phyloP scores from a whole-genome alignment of 768 basidiomycete genomes.

The Mycena alexandri region DNA sequence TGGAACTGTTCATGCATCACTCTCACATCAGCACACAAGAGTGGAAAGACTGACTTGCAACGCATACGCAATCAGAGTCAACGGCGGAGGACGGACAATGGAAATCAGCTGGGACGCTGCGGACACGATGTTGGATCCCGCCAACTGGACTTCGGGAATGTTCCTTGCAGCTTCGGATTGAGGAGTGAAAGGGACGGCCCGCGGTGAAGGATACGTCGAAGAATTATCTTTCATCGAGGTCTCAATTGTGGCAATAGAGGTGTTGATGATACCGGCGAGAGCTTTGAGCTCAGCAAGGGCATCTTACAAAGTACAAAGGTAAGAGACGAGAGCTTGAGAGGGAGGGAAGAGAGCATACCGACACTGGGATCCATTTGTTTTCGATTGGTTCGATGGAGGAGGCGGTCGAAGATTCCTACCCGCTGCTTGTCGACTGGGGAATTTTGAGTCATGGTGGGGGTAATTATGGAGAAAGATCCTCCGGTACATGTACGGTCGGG shows the following conservation, averaged over 20 bases:
- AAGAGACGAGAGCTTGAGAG: no score
- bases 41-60: not conserved
- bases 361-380: no score
- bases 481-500: no score
- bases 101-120: slow-evolving; percentile 21
- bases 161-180: slow-evolving; percentile 9
- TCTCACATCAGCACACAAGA: not conserved
- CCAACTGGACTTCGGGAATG: slow-evolving; percentile 13
- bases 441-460: no score
- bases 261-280: slow-evolving; percentile 13
- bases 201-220: not conserved
- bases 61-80: slow-evolving; percentile 7
- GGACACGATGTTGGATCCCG: slow-evolving; percentile 2
- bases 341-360: no score
- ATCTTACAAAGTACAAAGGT: no score
- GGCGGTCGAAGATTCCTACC: no score
- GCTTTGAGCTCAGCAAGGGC: slow-evolving; percentile 7
- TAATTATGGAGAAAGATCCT: no score
- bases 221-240: not conserved
- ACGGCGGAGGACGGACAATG: slow-evolving; percentile 8
- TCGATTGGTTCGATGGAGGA: no score
- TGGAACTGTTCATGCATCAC: slow-evolving; percentile 3
- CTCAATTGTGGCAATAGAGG: slow-evolving; percentile 6
- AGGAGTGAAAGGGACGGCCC: slow-evolving; percentile 1
- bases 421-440: no score